Percentiles rank a stretch among this genome's conserved stretches.
Evolutionary conservation across 768 basidiomycete genomes (phyloP).

Genomic region (Boletellus ananas): DNA sequence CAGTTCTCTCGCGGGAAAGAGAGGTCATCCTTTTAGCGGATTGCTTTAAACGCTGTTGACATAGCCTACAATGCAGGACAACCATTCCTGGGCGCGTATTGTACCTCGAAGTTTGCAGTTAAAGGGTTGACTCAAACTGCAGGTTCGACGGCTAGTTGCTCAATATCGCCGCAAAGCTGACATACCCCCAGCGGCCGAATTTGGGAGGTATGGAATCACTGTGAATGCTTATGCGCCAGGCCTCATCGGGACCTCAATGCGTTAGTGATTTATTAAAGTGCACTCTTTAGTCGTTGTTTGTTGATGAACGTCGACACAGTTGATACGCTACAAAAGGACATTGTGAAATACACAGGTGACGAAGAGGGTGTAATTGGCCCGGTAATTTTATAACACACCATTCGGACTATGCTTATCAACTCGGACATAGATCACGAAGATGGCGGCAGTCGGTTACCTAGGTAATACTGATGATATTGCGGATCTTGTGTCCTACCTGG

Average conservation of each 20-base stretch:
- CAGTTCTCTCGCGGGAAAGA: constrained; percentile 36
- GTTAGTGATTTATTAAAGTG: constrained; percentile 13
- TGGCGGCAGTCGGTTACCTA: constrained; percentile 18
- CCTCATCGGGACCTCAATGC: constrained; percentile 26
- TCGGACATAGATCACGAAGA: constrained; percentile 8
- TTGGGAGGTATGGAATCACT: constrained; percentile 29
- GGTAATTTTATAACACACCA: constrained; percentile 6
- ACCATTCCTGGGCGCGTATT: constrained; percentile 29
- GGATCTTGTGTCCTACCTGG: constrained; percentile 35
- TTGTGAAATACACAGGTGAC: constrained; percentile 9
- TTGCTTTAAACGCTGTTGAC: background rate
- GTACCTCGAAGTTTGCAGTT: constrained; percentile 40
- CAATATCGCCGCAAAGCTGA: background rate
- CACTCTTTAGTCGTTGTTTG: background rate
- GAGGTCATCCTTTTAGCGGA: constrained; percentile 11
- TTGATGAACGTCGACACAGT: constrained; percentile 13
- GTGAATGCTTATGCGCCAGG: constrained; percentile 36
- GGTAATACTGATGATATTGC: constrained; percentile 33
- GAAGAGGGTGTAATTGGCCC: constrained; percentile 10
- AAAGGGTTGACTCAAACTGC: constrained; percentile 39
- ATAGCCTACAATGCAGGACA: constrained; percentile 23
- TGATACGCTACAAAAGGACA: constrained; percentile 9
- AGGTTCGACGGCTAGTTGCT: constrained; percentile 7
- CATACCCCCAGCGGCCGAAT: constrained; percentile 28
- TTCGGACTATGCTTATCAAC: background rate